phyloP scores from a whole-genome alignment of 805 yeast genomes.

The Candida insectorum region DNA sequence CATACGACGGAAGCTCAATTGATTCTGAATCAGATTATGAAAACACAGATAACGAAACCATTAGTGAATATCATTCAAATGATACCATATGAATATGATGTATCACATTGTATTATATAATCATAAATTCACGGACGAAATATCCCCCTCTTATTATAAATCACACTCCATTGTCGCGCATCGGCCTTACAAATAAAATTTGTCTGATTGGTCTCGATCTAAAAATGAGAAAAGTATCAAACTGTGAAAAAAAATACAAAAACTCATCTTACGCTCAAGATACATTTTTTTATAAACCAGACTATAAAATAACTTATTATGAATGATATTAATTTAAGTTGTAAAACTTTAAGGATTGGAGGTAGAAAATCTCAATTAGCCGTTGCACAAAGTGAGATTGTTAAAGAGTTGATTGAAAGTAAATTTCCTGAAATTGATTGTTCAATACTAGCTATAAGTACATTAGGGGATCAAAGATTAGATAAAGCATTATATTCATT shows the following conservation, averaged over 20 bases:
- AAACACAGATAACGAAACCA: neutral
- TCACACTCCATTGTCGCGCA: too few species aligned
- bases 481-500: conserved; percentile 85
- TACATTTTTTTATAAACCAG: too few species aligned
- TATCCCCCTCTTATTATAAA: too few species aligned
- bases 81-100: too few species aligned
- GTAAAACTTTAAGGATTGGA: conserved; percentile 56
- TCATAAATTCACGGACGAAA: too few species aligned
- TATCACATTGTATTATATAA: too few species aligned
- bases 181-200: conserved; percentile 6
- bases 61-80: neutral
- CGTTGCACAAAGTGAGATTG: conserved; percentile 77
- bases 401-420: conserved; percentile 55
- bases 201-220: conserved; percentile 9
- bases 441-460: conserved; percentile 73
- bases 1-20: conserved; percentile 21
- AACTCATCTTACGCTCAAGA: too few species aligned
- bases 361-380: conserved; percentile 89
- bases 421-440: conserved; percentile 66
- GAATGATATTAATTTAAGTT: neutral
- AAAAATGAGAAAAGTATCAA: too few species aligned
- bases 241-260: too few species aligned
- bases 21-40: conserved; percentile 10
- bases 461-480: conserved; percentile 88
- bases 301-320: too few species aligned